Conservation (phyloP, 345 rosid genomes). For the Microcos paniculata region DNA sequence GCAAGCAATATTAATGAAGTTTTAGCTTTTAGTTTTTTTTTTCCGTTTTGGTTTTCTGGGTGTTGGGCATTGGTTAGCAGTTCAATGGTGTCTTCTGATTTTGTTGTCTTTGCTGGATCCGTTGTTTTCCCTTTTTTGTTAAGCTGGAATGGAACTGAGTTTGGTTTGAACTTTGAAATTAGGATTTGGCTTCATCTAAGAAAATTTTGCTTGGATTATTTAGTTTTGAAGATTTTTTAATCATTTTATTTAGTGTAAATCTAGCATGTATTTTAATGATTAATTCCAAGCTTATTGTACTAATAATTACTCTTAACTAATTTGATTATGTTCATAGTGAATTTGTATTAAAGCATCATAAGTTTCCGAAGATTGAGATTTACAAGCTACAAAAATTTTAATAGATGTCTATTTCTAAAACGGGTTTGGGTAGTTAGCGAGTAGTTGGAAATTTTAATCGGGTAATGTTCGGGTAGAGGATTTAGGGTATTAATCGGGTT, state of each 20-base stretch:
- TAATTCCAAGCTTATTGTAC: neutral
- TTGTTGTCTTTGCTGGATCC: conserved; percentile 7
- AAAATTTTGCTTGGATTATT: too few species aligned
- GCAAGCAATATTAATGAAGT: neutral
- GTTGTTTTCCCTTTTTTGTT: neutral
- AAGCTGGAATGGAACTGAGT: neutral
- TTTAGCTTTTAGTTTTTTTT: too few species aligned
- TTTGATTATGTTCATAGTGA: neutral
- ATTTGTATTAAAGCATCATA: neutral
- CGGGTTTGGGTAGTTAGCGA: too few species aligned
- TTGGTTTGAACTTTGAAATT: conserved; percentile 6
- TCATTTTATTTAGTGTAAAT: neutral
- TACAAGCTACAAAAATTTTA: too few species aligned
- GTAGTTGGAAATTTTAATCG: too few species aligned
- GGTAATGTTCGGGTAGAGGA: too few species aligned
- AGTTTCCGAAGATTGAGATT: neutral
- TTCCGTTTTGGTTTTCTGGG: neutral
- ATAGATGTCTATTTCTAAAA: too few species aligned
- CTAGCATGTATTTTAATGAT: neutral
- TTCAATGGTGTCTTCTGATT: neutral
- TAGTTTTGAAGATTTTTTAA: neutral
- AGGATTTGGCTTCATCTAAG: neutral
- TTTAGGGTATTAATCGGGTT: too few species aligned
- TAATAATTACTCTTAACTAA: neutral
- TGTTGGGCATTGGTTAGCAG: neutral